Evolutionary conservation across 306 rosid genomes (phyloP), one percentile per base, ranked within the genome.

Genomic region (Lagenaria siceraria): DNA sequence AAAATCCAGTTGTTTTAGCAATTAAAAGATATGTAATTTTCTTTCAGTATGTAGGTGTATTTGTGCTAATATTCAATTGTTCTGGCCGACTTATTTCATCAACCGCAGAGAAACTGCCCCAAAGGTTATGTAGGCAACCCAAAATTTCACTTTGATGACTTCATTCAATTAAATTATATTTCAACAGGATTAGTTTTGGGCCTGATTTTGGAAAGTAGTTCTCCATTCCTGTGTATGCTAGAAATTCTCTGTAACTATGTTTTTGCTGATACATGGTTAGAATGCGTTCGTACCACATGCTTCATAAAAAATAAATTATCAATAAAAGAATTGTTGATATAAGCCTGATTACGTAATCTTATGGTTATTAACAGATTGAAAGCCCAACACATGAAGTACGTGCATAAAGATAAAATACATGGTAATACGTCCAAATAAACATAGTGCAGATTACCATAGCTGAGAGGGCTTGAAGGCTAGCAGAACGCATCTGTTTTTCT

Each of bases 401-500:
- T 60, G 53, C 56, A 29, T 38, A 60, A 61, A 77, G 62, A 78
- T 48, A 70, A 71, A 81, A 77, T 55, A 65, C 66, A 54, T 49
- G 10, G 52, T 40, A 66, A 40, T 66, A 40, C 43, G 31, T 49
- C 43, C 21, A 51, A 72, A 72, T 17, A 43, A 72, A 51, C 53
- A 27, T 49, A 72, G 21, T 49, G 77, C 60, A 78, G 63, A 78
- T 77, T 95, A 92, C 98, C 99, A 95, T 85, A 48, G 99, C 79
- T 54, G 99, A 88, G 61, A 95, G 99, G 81, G 90, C 84, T 86
- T 86, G 93, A 75, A 92, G 86, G 70, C 93, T 92, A 78, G 96
- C 88, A 19, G 92, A 81, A 78, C 92, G 88, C 55, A 80, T 85
- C 54, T 19, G 77, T 83, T 78, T 81, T 53, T 84, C 87, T 66